Conservation (phyloP, 305 asterid genomes). For the Fraxinus greggii region DNA sequence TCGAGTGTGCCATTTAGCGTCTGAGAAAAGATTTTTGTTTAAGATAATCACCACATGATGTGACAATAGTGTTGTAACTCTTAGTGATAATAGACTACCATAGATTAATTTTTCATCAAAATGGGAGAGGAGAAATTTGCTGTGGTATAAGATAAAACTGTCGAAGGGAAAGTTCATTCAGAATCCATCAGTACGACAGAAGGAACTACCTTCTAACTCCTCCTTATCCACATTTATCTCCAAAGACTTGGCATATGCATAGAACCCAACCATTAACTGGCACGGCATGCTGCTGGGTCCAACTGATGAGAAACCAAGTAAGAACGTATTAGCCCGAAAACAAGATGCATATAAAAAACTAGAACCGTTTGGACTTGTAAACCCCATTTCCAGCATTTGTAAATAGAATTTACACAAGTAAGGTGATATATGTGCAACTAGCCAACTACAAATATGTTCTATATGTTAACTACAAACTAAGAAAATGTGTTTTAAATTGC, state of each 20-base stretch:
- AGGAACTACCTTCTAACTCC: constrained; percentile 71
- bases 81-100: too few relatives aligned
- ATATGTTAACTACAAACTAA: background rate
- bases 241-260: constrained; percentile 72
- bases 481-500: background rate
- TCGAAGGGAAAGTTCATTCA: background rate
- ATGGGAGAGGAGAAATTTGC: background rate
- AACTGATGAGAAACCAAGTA: constrained; percentile 43
- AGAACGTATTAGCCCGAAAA: constrained; percentile 14
- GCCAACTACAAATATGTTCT: background rate
- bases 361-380: background rate
- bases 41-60: background rate
- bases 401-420: too few relatives aligned
- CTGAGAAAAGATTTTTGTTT: constrained; percentile 26
- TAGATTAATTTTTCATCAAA: background rate
- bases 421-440: background rate
- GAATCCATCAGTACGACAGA: background rate
- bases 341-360: background rate
- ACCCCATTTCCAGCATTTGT: background rate
- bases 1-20: constrained; percentile 88
- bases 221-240: constrained; percentile 75
- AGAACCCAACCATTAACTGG: constrained; percentile 90
- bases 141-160: background rate
- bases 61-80: background rate
- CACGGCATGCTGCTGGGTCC: constrained; percentile 90